Percentiles rank a stretch among this genome's conserved stretches.
These are phyloP conservation scores for Pythium rhizo-oryzae DNA, from an alignment of 352 stramenopile genomes.

Conservation along the genomic window DNA sequence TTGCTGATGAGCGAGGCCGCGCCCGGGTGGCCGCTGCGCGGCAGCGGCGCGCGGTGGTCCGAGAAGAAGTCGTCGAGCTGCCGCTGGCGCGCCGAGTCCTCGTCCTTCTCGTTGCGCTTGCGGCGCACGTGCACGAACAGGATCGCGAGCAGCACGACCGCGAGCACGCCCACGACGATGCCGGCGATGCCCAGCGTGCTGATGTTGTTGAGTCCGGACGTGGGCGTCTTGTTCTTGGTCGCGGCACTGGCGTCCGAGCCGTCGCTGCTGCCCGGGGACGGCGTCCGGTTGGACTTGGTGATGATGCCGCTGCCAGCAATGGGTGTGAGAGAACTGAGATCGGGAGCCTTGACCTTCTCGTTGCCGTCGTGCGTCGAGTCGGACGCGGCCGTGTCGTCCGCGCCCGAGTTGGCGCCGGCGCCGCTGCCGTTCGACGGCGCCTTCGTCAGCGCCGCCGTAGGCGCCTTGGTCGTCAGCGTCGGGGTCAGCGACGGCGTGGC, in stretches of 20 bases:
- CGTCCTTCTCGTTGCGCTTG: constrained; percentile 24
- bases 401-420: constrained; percentile 16
- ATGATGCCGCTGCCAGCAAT: constrained; percentile 19
- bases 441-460: constrained; percentile 19
- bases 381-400: constrained; percentile 15
- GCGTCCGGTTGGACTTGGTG: constrained; percentile 7
- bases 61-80: constrained; percentile 24
- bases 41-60: constrained; percentile 4
- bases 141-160: constrained; percentile 47
- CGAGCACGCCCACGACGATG: constrained; percentile 51
- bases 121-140: constrained; percentile 56
- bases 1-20: constrained; percentile 16
- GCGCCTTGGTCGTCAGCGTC: constrained; percentile 14
- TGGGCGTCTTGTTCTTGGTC: constrained; percentile 27
- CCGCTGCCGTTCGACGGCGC: constrained; percentile 30
- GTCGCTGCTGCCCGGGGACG: not conserved
- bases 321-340: constrained; percentile 14
- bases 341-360: constrained; percentile 5
- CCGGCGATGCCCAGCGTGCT: constrained; percentile 32
- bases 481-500: constrained; percentile 21
- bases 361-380: constrained; percentile 22
- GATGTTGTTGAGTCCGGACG: constrained; percentile 7
- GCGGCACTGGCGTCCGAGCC: not conserved
- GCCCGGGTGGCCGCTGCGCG: constrained; percentile 16
- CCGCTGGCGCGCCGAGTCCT: constrained; percentile 22